A percentile compares a stretch with the other conserved stretches of the same genome.
Evolutionary conservation across 2,329 filamentous ascomycete genomes (phyloP).

Genomic region (Pestalotiopsis sp.): DNA sequence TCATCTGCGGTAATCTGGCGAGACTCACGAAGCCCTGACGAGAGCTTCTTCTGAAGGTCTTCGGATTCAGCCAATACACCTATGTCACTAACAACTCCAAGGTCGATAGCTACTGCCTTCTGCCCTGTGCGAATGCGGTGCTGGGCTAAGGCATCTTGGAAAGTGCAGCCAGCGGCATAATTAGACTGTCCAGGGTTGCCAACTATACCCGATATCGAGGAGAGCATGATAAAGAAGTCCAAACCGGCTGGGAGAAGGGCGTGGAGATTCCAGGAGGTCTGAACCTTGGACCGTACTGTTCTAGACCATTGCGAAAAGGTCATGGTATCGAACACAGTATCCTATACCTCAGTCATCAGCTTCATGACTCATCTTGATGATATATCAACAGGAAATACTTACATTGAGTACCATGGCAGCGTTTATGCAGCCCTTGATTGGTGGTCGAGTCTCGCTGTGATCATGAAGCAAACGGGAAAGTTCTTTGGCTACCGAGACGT

Average conservation of each 20-base stretch:
- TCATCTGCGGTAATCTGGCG: constrained; percentile 25
- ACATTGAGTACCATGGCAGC: constrained; percentile 41
- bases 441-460: constrained; percentile 27
- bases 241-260: constrained; percentile 21
- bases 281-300: constrained; percentile 26
- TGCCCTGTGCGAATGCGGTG: constrained; percentile 22
- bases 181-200: constrained; percentile 28
- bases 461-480: constrained; percentile 14
- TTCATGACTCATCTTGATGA: not conserved
- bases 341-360: constrained; percentile 5
- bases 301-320: constrained; percentile 26
- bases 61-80: constrained; percentile 28
- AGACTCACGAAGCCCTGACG: constrained; percentile 19
- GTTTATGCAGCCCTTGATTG: constrained; percentile 45
- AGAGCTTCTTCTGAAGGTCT: constrained; percentile 19
- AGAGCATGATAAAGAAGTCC: constrained; percentile 31
- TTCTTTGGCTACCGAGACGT: not conserved
- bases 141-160: constrained; percentile 28
- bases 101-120: constrained; percentile 26
- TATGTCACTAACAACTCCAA: constrained; percentile 29
- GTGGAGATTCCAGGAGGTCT: constrained; percentile 26
- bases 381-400: not conserved
- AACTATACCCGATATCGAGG: constrained; percentile 27
- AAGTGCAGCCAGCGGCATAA: constrained; percentile 28
- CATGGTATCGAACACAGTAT: constrained; percentile 31